These are phyloP conservation scores for Fragilariopsis cylindrus DNA, from an alignment of 108 stramenopile species.

Conservation along the genomic window DNA sequence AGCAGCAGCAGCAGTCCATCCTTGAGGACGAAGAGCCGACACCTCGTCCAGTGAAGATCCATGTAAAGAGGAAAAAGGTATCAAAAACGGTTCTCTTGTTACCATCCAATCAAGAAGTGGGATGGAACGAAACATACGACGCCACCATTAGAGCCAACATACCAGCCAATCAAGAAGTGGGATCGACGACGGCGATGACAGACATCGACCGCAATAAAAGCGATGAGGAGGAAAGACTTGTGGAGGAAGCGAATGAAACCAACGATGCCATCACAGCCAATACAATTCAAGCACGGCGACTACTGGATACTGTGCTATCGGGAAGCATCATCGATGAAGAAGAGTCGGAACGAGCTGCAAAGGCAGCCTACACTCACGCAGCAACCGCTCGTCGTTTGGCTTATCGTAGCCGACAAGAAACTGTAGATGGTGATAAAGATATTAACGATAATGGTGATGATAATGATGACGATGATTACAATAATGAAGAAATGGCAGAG, in stretches of 20 bases:
- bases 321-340: slow-evolving; percentile 15
- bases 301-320: slow-evolving; percentile 20
- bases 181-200: background rate
- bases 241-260: slow-evolving; percentile 6
- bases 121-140: background rate
- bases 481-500: slow-evolving; percentile 22
- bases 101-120: slow-evolving; percentile 27
- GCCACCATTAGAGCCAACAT: slow-evolving; percentile 4
- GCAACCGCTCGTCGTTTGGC: slow-evolving; percentile 22
- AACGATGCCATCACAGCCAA: slow-evolving; percentile 11
- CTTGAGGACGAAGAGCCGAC: background rate
- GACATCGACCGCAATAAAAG: background rate
- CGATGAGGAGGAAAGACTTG: background rate
- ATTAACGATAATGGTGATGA: slow-evolving; percentile 4
- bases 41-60: slow-evolving; percentile 9
- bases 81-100: slow-evolving; percentile 28
- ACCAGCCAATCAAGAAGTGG: slow-evolving; percentile 9
- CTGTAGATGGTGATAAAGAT: background rate
- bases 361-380: slow-evolving; percentile 28
- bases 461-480: background rate
- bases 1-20: background rate
- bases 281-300: slow-evolving; percentile 25
- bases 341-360: slow-evolving; percentile 25
- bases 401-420: background rate
- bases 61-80: slow-evolving; percentile 20